Evolutionary conservation across 2,329 filamentous ascomycete species (phyloP), one percentile per base, ranked within the genome.

Genomic region (Tricladium varicosporioides): DNA sequence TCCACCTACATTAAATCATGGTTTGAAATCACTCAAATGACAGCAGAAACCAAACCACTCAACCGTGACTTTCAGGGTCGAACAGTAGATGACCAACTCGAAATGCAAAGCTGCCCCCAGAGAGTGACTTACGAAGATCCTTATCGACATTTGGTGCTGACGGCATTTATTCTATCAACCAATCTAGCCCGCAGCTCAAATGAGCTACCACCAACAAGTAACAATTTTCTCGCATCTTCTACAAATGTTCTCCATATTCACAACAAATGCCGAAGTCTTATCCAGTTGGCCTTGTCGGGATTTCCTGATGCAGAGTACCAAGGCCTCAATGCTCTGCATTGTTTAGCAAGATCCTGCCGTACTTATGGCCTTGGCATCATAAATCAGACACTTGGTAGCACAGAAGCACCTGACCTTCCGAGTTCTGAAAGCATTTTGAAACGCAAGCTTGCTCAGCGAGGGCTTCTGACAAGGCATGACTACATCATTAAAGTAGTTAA

Each of bases 271-370:
- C n/a, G 19, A 15, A 9, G 2, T 9, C 32, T 15, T 9, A 43
- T 48, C n/a, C n/a, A 11, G 9, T 14, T 32, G 16, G 43, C 43
- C 14, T n/a, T 52, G 18, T 16, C 5, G 5, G 49, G 54, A n/a
- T 43, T 14, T 16, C 49, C 44, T 11, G 36, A 45, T 7, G 44
- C 16, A 14, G 50, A 52, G 15, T 31, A 44, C 27, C 13, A 13
- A 19, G 54, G 54, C 43, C 18, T 32, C 18, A 57, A 53, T 22
- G 49, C 18, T 14, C 32, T 57, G n/a, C 54, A 57, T 33, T 53
- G 49, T 32, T 15, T 57, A 13, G 50, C 54, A 9, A 19, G 49
- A 13, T 56, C 40, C n/a, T 47, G 42, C n/a, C 19, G 15, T 5
- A 42, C 19, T 16, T 27, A 19, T n/a, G 7, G 33, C 5, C 11